These are phyloP conservation scores for Aureobasidium sp. DNA, from an alignment of 2,329 filamentous ascomycete species.

Conservation along the genomic window DNA sequence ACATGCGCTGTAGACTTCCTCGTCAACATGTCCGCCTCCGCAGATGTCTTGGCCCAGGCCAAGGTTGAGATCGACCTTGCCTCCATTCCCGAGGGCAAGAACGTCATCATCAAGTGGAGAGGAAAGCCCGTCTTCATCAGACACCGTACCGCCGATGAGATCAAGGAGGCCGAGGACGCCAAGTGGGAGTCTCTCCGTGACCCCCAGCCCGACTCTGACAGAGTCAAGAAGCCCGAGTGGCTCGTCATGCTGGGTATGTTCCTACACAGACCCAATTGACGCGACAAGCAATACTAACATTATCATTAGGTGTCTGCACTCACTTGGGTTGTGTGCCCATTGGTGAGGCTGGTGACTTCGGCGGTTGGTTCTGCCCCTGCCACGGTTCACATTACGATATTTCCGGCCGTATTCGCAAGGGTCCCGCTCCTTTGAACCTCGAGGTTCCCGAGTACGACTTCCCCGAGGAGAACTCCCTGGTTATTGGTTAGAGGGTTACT, in stretches of 20 bases:
- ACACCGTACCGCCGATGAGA: slow-evolving; percentile 89
- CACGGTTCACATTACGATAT: slow-evolving; percentile 99
- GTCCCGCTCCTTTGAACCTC: slow-evolving; percentile 93
- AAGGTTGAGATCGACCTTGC: slow-evolving; percentile 97
- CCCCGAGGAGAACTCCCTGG: slow-evolving; percentile 76
- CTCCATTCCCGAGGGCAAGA: slow-evolving; percentile 97
- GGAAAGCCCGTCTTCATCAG: slow-evolving; percentile 99
- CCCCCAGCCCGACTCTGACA: slow-evolving; percentile 82
- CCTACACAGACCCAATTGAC: background rate
- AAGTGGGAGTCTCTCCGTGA: slow-evolving; percentile 80
- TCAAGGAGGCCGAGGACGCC: slow-evolving; percentile 86
- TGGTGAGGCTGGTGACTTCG: slow-evolving; percentile 94
- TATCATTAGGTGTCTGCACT: slow-evolving; percentile 81
- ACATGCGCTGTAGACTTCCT: slow-evolving; percentile 70
- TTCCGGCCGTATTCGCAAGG: slow-evolving; percentile 95
- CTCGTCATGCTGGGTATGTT: slow-evolving; percentile 87
- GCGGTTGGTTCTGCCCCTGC: slow-evolving; percentile 99
- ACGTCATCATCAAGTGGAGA: slow-evolving; percentile 99
- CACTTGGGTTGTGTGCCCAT: slow-evolving; percentile 99
- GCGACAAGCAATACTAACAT: slow-evolving; percentile 24
- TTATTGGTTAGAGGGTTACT: slow-evolving; percentile 71
- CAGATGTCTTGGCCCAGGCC: slow-evolving; percentile 96
- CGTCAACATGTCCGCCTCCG: slow-evolving; percentile 99
- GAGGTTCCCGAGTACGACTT: slow-evolving; percentile 92
- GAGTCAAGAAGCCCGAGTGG: slow-evolving; percentile 98